Evolutionary conservation across 176 grass and related monocot species (phyloP), one percentile per base, ranked within the genome.

Genomic region (Guadua angustifolia): DNA sequence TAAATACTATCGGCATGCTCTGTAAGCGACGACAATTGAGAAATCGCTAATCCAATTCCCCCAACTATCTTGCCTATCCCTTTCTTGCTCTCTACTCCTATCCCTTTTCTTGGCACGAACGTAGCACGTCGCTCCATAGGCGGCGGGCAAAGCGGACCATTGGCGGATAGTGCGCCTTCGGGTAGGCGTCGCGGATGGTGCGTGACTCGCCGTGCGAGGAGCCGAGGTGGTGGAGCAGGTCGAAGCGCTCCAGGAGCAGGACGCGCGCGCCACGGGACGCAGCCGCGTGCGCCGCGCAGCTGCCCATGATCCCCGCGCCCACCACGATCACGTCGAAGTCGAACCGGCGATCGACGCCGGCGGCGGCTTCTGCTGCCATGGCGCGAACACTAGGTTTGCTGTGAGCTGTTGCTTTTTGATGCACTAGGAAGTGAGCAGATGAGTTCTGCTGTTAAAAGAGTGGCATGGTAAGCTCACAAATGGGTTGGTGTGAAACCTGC

Each of bases 261-360:
- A 80, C 83, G 51, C 78, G 84, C 51, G 75, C 71, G 79, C 80
- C 88, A 12, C 76, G 84, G 51, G 84, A 91, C 4, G 88, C 63
- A 16, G 86, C 84, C 71, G 91, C 84, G 86, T 97, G 83, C 21
- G 92, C 95, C 63, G 92, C 84, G 89, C 95, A 97, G 84, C 88
- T 97, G 13, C 95, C 92, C 92, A 97, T 97, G 82, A 97, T 94
- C 12, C 95, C 95, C 94, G 82, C 91, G 69, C 91, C 91, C 44
- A 97, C 42, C 21, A 97, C 87, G 69, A 94, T 80, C 32, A 84
- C 84, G 61, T 94, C 94, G 65, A 86, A 97, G 6, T 46, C 46
- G 38, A 7, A 19, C 29, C 25, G 35, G 36, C 40, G 21, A 7
- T 11, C 12, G 24, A 0, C 68, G 69, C 17, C 39, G 17, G 22